Conservation (phyloP, 148 eudicot species). For the Gaultheria prostrata region DNA sequence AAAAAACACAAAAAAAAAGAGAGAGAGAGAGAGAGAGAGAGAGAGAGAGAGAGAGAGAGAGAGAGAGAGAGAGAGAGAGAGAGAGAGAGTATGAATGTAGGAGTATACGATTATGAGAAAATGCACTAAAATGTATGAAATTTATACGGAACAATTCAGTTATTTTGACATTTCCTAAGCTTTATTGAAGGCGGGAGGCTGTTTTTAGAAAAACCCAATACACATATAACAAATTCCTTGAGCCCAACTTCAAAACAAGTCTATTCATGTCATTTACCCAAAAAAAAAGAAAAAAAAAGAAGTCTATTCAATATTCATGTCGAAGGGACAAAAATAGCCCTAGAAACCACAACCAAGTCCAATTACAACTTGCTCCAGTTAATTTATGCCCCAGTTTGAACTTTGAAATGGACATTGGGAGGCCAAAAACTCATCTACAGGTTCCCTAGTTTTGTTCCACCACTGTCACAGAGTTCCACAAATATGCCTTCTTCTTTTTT, state of each 20-base stretch:
- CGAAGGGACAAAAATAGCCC: neutral
- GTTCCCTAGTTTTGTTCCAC: neutral
- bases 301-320: neutral
- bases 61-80: no score
- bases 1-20: no score
- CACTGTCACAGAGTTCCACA: neutral
- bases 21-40: no score
- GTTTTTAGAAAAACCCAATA: neutral
- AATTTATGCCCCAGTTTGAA: neutral
- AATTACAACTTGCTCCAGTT: neutral
- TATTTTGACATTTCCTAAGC: no score
- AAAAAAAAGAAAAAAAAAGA: no score
- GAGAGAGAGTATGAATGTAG: no score
- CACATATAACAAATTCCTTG: neutral
- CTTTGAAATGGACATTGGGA: neutral
- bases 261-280: neutral
- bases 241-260: neutral
- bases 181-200: neutral
- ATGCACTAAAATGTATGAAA: no score
- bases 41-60: no score
- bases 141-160: no score
- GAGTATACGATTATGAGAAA: no score
- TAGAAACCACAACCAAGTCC: neutral
- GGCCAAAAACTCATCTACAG: neutral
- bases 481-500: no score